Base-by-base conservation (phyloP, 139 green algal genomes). In the Monoraphidium neglectum region DNA sequence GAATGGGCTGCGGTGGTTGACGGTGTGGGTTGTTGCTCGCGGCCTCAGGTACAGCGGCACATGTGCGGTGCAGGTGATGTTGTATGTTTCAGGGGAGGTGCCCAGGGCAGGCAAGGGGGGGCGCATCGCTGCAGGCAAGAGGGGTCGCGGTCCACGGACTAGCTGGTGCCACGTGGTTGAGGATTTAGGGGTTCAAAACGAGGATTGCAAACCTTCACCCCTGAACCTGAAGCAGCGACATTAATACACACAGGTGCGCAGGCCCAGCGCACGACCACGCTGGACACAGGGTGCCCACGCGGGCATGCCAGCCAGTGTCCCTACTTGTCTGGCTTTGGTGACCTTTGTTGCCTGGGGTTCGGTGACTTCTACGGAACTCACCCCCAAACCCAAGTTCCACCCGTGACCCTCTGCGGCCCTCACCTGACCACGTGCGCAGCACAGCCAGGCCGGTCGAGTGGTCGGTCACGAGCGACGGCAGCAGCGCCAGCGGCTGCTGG, bases 351-450 rank as follows among this genome's bases (percentile, higher is more conserved):
- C n/a, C n/a, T n/a, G n/a, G n/a, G n/a, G n/a, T n/a, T n/a, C n/a
- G n/a, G n/a, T n/a, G n/a, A n/a, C n/a, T n/a, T n/a, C n/a, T n/a
- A n/a, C n/a, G n/a, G n/a, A n/a, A n/a, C 43, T 51, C 43, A 8
- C 43, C 43, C 43, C 43, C 43, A 51, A 51, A 51, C 43, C 43
- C 12, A 8, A 8, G 8, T 12, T 12, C 43, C 43, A 51, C 43
- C 8, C 8, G 43, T n/a, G n/a, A n/a, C n/a, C n/a, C n/a, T n/a
- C n/a, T n/a, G 43, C 57, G 10, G 21, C 8, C 56, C 73, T 73
- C 43, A 79, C 73, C 5, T 67, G 73, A 79, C 73, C 73, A 79
- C 6, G 73, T 73, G n/a, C 63, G 36, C n/a, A 79, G 51, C 73
- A 79, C 64, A 15, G 70, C 69, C 3, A 82, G 70, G 10, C 77